Base-by-base conservation (phyloP, 129 eudicot species). In the Cynara cardunculus region DNA sequence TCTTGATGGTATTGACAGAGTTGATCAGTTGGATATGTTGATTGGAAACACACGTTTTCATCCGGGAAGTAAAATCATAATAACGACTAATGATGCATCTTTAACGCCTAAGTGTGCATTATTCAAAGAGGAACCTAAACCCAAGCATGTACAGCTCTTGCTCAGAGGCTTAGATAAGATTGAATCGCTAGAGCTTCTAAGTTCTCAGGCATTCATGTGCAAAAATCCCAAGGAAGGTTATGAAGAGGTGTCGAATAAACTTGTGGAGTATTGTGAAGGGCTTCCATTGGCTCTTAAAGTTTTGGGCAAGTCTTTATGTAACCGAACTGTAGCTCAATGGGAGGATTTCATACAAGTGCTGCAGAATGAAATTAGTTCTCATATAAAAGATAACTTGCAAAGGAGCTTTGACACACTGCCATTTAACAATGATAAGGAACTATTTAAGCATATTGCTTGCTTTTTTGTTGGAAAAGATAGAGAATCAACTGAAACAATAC, bases 231-330 rank as follows among this genome's bases (percentile, higher is more conserved):
- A 49, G 0, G 80, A 69, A 30, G 81, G 78, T 74, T 82, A 66
- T 68, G 19, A 32, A 22, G 32, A 70, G 25, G 74, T 37, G 0
- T 84, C 71, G n/a, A 10, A 2, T 21, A 49, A 53, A 13, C 25
- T 84, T 13, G 76, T 84, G 26, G 9, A 73, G 13, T 77, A 78
- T 6, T 84, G 87, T 78, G 66, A 65, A 13, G 87, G 87, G 65
- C 78, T 61, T 67, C 87, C 87, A 25, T 64, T 83, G 61, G 86
- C 82, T 34, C 82, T 83, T 13, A 19, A 37, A 70, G 82, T 83
- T 71, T 71, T 78, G 83, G 86, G 86, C 12, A 34, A 37, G 67
- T 76, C 82, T 1, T 30, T 83, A 2, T 25, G 13, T 18, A 72
- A 72, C 1, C 0, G 25, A 44, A 25, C 78, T 28, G 69, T 62